Conservation (phyloP, 2,329 filamentous ascomycete species). For the Scleromitrula shiraiana region DNA sequence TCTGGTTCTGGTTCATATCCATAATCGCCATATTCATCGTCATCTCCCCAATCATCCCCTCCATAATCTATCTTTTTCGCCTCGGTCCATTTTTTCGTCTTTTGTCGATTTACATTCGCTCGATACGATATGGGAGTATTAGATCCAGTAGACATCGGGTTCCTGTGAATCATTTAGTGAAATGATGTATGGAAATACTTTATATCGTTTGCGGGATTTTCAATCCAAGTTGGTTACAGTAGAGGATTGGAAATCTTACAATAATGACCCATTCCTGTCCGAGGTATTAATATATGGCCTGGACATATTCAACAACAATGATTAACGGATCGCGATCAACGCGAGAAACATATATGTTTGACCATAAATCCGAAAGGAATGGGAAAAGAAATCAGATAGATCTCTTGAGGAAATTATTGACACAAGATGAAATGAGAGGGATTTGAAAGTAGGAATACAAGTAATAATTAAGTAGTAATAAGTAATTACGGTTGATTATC, state of each 20-base stretch:
- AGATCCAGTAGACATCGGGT: conserved; percentile 12
- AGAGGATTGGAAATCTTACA: background rate
- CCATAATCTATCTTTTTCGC: conserved; percentile 82
- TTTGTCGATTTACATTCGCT: conserved; percentile 78
- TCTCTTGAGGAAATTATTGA: background rate
- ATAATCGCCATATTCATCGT: conserved; percentile 49
- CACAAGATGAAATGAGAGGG: background rate
- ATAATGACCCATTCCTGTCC: conserved; percentile 7
- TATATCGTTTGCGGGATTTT: too few species aligned
- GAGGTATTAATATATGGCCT: conserved; percentile 23
- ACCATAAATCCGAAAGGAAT: conserved; percentile 6
- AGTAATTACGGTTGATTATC: too few species aligned
- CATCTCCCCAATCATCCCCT: conserved; percentile 86
- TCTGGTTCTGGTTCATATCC: conserved; percentile 31
- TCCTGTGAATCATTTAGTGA: conserved; percentile 17
- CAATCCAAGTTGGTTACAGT: too few species aligned
- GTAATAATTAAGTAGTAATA: too few species aligned
- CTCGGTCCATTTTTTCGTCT: conserved; percentile 93
- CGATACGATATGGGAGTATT: conserved; percentile 47
- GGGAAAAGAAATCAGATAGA: background rate
- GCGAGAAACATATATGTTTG: conserved; percentile 4
- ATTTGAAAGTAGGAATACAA: background rate
- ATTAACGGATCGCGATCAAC: conserved; percentile 8
- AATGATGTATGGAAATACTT: background rate
- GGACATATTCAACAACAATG: conserved; percentile 23